phyloP scores from a whole-genome alignment of 306 rosid species.

The Canavalia ensiformis region DNA sequence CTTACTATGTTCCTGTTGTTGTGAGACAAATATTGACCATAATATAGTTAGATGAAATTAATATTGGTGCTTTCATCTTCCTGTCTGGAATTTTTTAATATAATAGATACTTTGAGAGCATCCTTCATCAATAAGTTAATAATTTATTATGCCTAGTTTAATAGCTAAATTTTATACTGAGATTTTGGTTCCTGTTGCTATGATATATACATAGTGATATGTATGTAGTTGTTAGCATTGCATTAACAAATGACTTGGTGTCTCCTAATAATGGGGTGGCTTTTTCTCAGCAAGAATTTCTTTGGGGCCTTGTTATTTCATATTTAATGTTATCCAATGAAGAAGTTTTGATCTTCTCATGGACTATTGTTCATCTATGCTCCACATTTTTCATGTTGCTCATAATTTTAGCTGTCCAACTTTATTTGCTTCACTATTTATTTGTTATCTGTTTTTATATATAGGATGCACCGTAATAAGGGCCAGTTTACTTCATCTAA shows the following conservation, averaged over 20 bases:
- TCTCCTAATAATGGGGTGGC: background rate
- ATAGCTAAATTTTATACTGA: slow-evolving; percentile 1
- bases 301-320: slow-evolving; percentile 4
- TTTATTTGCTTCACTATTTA: slow-evolving; percentile 23
- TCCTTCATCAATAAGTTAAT: slow-evolving; percentile 27
- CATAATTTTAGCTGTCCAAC: slow-evolving; percentile 33
- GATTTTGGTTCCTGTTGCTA: slow-evolving; percentile 25
- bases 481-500: slow-evolving; percentile 94
- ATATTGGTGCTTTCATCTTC: background rate
- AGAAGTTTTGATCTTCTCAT: background rate
- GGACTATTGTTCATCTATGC: slow-evolving; percentile 3
- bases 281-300: background rate
- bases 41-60: background rate
- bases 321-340: slow-evolving; percentile 30
- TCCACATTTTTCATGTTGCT: background rate
- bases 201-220: background rate
- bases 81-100: background rate
- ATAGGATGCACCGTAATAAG: slow-evolving; percentile 97
- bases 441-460: slow-evolving; percentile 46
- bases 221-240: background rate
- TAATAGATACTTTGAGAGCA: slow-evolving; percentile 17
- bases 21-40: slow-evolving; percentile 16
- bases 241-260: slow-evolving; percentile 19
- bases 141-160: background rate
- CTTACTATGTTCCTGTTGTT: slow-evolving; percentile 9